phyloP scores from a whole-genome alignment of 768 basidiomycete genomes.

The Suillus bovinus region DNA sequence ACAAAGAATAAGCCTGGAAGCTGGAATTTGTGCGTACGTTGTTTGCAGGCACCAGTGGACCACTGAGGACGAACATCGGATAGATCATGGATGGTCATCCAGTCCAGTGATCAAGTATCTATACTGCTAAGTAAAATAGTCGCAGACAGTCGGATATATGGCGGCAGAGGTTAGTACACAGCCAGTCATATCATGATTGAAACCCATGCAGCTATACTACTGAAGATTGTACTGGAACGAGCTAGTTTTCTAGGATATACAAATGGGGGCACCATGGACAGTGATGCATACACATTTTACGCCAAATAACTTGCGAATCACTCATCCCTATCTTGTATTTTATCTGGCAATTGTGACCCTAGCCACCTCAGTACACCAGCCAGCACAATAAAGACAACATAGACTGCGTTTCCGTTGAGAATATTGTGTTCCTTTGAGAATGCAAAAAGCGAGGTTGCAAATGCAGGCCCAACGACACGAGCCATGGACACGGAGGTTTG shows the following conservation, averaged over 20 bases:
- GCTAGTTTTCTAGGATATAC: too few species aligned
- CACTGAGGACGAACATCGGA: constrained; percentile 74
- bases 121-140: neutral
- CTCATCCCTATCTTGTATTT: constrained; percentile 38
- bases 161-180: neutral
- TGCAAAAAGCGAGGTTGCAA: constrained; percentile 52
- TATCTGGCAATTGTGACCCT: constrained; percentile 41
- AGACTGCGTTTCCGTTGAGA: constrained; percentile 49
- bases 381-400: constrained; percentile 40
- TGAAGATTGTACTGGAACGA: neutral
- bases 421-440: constrained; percentile 45
- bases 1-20: too few species aligned
- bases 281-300: neutral
- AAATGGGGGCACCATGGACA: neutral
- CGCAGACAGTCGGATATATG: neutral
- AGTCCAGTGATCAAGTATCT: constrained; percentile 15
- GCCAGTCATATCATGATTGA: neutral
- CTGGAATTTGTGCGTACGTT: constrained; percentile 76
- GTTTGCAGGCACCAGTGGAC: constrained; percentile 88
- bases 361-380: constrained; percentile 38
- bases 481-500: constrained; percentile 47
- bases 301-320: neutral
- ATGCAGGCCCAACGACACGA: constrained; percentile 48
- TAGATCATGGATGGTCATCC: constrained; percentile 64
- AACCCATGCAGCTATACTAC: neutral